Percentiles rank a stretch among this genome's conserved stretches.
Conservation (phyloP, 139 green algal species). For the Coccomyxa sp. region DNA sequence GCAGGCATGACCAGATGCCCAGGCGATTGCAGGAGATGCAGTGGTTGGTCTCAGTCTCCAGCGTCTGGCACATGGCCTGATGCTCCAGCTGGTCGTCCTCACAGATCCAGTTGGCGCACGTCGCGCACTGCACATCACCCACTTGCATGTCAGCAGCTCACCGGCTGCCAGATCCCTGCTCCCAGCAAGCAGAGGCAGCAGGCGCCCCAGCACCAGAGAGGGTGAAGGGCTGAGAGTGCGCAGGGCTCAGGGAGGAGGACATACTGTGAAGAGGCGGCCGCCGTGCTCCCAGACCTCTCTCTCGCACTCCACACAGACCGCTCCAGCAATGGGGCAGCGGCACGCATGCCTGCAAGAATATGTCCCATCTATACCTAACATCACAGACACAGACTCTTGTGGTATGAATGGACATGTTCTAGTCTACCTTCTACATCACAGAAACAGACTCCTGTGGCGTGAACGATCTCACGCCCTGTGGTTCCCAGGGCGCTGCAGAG, state of each 20-base stretch:
- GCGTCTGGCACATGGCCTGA: slow-evolving; percentile 26
- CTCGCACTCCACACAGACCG: slow-evolving; percentile 27
- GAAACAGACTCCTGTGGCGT: too few relatives aligned
- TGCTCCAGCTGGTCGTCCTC: slow-evolving; percentile 36
- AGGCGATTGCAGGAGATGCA: slow-evolving; percentile 27
- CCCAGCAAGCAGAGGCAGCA: too few relatives aligned
- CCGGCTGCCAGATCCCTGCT: too few relatives aligned
- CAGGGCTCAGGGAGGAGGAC: not conserved
- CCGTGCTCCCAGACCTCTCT: slow-evolving; percentile 28
- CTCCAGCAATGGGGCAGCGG: slow-evolving; percentile 24
- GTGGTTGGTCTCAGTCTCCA: not conserved
- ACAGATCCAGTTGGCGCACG: slow-evolving; percentile 31
- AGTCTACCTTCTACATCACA: too few relatives aligned
- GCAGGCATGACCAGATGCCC: slow-evolving; percentile 22
- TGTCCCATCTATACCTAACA: too few relatives aligned
- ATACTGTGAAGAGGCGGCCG: slow-evolving; percentile 25
- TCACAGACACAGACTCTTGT: too few relatives aligned
- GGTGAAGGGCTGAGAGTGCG: not conserved
- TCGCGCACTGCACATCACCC: slow-evolving; percentile 13
- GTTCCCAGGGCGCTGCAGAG: too few relatives aligned
- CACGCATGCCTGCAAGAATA: slow-evolving; percentile 33
- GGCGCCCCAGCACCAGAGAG: too few relatives aligned
- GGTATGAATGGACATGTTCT: too few relatives aligned
- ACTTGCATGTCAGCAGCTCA: not conserved
- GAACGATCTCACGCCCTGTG: too few relatives aligned